phyloP scores from a whole-genome alignment of 768 basidiomycete species.

The Coprinopsis sp. region DNA sequence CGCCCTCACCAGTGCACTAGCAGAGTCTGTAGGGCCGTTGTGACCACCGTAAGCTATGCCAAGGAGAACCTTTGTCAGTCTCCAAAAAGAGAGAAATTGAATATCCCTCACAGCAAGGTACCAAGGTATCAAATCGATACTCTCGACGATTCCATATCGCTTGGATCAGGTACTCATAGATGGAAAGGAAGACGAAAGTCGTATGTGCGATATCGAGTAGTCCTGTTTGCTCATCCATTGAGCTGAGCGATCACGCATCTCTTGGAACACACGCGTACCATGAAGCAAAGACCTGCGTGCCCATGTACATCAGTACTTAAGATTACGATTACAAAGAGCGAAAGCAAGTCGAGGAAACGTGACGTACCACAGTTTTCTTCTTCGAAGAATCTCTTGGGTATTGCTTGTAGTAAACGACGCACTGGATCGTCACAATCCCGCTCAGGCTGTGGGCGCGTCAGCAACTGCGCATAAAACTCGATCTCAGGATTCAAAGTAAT shows the following conservation, averaged over 20 bases:
- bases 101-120: no score
- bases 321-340: not conserved
- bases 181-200: conserved; percentile 32
- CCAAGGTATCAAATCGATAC: conserved; percentile 43
- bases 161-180: conserved; percentile 42
- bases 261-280: conserved; percentile 4
- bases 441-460: conserved; percentile 27
- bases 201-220: conserved; percentile 39
- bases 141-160: conserved; percentile 34
- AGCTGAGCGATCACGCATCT: not conserved
- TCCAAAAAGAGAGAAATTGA: no score
- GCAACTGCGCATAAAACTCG: not conserved
- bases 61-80: no score
- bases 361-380: conserved; percentile 32
- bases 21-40: no score
- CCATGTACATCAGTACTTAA: conserved; percentile 11
- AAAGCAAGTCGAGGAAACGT: not conserved
- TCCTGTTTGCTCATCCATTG: conserved; percentile 11
- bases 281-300: conserved; percentile 23
- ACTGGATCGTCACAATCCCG: conserved; percentile 37
- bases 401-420: conserved; percentile 34
- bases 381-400: conserved; percentile 27
- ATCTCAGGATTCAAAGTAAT: conserved; percentile 14
- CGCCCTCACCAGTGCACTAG: no score
- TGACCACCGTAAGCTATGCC: no score